phyloP scores from a whole-genome alignment of 208 protist genomes.

The Acanthamoeba castellanii region DNA sequence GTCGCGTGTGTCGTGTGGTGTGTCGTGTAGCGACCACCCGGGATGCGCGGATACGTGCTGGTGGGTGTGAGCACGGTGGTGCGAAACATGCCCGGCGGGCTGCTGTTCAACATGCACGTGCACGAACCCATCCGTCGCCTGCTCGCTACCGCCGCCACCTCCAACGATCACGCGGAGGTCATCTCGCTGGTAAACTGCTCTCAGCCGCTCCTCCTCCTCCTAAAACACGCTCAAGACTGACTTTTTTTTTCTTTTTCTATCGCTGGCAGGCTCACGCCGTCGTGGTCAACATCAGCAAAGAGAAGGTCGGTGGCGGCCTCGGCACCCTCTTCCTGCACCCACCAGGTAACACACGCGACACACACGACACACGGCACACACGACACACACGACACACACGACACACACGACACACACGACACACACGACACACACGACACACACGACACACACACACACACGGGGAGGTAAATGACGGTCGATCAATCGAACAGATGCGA shows the following conservation, averaged over 20 bases:
- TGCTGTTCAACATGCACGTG: conserved; percentile 56
- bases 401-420: no score
- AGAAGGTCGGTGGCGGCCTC: neutral
- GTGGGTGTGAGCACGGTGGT: conserved; percentile 50
- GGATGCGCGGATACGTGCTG: conserved; percentile 8
- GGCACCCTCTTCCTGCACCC: conserved; percentile 22
- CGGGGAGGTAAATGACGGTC: no score
- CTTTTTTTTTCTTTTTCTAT: neutral
- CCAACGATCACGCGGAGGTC: conserved; percentile 8
- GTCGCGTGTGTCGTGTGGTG: no score
- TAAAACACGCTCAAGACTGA: neutral
- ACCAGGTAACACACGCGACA: neutral
- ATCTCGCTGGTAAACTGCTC: neutral
- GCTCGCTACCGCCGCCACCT: neutral
- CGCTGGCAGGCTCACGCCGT: neutral
- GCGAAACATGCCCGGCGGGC: neutral
- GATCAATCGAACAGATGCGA: neutral
- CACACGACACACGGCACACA: neutral
- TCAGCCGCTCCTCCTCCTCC: neutral
- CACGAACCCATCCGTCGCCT: conserved; percentile 24
- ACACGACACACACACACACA: no score
- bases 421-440: no score
- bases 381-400: neutral
- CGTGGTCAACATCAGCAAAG: conserved; percentile 20
- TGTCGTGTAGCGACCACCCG: neutral